A percentile compares a stretch with the other conserved stretches of the same genome.
Evolutionary conservation across 2,329 filamentous ascomycete species (phyloP).

Genomic region (Curvularia lunata): DNA sequence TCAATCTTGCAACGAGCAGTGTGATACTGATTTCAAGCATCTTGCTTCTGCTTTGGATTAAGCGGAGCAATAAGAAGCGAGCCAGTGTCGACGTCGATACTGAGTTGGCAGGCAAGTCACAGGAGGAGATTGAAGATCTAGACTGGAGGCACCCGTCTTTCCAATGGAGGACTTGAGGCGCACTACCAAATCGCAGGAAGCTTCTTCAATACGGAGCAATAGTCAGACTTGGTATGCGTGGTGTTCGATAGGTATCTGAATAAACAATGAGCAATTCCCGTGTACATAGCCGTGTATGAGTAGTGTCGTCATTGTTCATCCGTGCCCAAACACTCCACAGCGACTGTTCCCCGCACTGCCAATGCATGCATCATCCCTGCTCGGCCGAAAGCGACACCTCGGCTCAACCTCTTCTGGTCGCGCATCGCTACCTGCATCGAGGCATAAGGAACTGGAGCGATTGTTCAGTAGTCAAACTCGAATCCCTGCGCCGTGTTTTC

Average conservation of each 20-base stretch:
- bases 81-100: constrained; percentile 62
- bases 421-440: constrained; percentile 14
- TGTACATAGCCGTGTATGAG: not conserved
- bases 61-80: constrained; percentile 65
- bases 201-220: not conserved
- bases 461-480: not conserved
- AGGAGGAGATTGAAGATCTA: constrained; percentile 41
- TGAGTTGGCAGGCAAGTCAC: constrained; percentile 59
- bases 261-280: not conserved
- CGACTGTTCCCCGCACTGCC: constrained; percentile 17
- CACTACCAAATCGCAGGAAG: not conserved
- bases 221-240: not conserved
- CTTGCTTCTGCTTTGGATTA: constrained; percentile 65
- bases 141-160: constrained; percentile 65
- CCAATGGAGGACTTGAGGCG: constrained; percentile 60
- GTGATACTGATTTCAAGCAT: constrained; percentile 61
- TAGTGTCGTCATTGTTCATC: not conserved
- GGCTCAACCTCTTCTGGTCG: constrained; percentile 15
- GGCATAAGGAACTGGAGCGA: constrained; percentile 4
- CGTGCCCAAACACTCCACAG: not conserved
- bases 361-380: not conserved
- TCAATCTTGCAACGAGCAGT: constrained; percentile 70
- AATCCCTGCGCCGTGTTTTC: not conserved
- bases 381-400: constrained; percentile 13
- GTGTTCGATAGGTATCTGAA: not conserved